These are phyloP conservation scores for Musa troglodytarum DNA, from an alignment of 176 grass and related monocot genomes.

Conservation along the genomic window DNA sequence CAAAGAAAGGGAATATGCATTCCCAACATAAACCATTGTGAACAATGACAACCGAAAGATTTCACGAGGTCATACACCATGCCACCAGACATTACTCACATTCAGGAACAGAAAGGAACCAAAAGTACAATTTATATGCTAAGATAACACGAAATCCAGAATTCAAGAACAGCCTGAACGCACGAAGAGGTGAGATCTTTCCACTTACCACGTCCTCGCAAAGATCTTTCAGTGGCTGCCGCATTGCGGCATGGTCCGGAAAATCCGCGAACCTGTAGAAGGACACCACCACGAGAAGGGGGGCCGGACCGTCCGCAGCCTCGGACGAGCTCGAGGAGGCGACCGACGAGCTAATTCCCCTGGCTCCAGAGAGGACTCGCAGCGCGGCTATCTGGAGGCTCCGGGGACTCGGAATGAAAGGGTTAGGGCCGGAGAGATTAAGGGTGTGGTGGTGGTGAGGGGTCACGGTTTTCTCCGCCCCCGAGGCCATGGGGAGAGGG, in stretches of 20 bases:
- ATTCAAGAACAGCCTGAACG: no score
- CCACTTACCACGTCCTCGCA: slow-evolving; percentile 72
- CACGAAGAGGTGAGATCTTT: not conserved
- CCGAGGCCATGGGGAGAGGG: slow-evolving; percentile 21
- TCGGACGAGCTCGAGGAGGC: not conserved
- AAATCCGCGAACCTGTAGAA: slow-evolving; percentile 83
- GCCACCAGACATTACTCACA: no score
- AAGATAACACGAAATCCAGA: not conserved
- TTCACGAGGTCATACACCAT: not conserved
- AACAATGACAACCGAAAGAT: not conserved
- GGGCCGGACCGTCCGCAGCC: not conserved
- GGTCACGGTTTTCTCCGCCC: slow-evolving; percentile 1
- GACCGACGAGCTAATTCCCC: slow-evolving; percentile 19
- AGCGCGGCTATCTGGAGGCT: not conserved
- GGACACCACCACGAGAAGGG: slow-evolving; percentile 57
- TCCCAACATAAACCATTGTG: not conserved
- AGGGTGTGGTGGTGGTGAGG: not conserved
- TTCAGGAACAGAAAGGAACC: no score
- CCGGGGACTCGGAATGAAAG: not conserved
- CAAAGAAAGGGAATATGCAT: not conserved
- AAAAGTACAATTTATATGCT: no score
- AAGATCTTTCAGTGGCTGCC: slow-evolving; percentile 61
- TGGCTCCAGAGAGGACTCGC: not conserved
- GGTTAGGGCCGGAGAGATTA: not conserved
- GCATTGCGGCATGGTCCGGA: slow-evolving; percentile 55